phyloP scores from a whole-genome alignment of 257 asterid species.

The Anisodus acutangulus region DNA sequence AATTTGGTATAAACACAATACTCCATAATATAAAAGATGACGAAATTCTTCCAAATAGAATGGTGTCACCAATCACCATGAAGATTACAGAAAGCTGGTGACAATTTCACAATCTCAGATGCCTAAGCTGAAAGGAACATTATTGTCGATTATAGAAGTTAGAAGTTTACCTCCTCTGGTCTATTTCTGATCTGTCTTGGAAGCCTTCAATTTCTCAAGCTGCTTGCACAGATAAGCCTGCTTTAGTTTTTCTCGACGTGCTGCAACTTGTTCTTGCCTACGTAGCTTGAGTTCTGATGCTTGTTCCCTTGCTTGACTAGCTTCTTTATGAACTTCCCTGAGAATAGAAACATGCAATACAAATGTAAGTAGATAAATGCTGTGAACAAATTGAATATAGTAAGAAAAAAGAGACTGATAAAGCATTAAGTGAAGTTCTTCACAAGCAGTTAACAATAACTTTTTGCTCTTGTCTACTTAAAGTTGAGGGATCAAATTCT shows the following conservation, averaged over 20 bases:
- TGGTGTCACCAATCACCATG: not conserved
- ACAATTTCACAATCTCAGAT: not conserved
- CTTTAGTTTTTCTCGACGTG: constrained; percentile 85
- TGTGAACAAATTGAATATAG: not conserved
- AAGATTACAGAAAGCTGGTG: not conserved
- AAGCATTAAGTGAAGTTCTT: not conserved
- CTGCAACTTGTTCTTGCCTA: constrained; percentile 85
- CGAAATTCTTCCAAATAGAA: not conserved
- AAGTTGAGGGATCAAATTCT: not conserved
- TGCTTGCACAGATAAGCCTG: constrained; percentile 89
- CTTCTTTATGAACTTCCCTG: constrained; percentile 99
- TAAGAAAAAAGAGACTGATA: constrained; percentile 3
- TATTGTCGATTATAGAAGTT: not conserved
- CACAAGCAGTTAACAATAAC: not conserved
- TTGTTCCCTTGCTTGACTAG: constrained; percentile 86
- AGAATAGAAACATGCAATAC: constrained; percentile 29
- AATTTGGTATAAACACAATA: not conserved
- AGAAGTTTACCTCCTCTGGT: constrained; percentile 29
- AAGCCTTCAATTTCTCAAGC: constrained; percentile 82
- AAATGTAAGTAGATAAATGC: not conserved
- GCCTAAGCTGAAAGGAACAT: not conserved
- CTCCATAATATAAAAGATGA: not conserved
- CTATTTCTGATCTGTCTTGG: constrained; percentile 65
- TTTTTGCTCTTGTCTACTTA: not conserved
- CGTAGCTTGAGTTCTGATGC: constrained; percentile 77